Evolutionary conservation across 2,329 filamentous ascomycete genomes (phyloP), one percentile per base, ranked within the genome.

Genomic region (Xylariaceae sp.): DNA sequence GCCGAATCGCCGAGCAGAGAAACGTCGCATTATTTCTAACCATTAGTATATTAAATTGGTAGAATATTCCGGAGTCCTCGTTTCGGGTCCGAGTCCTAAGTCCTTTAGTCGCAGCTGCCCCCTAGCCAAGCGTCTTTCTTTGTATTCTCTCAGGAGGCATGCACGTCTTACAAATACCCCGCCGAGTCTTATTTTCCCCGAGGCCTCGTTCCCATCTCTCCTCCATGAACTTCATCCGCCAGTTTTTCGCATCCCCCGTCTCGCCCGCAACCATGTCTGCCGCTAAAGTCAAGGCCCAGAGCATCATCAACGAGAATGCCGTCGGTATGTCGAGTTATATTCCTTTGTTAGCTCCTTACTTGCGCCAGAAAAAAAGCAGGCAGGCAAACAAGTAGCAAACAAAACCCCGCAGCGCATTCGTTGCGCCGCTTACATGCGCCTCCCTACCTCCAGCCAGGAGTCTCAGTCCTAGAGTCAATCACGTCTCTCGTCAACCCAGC

Each of bases 291-390:
- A 95, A 95, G 77, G 90, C 89, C 63, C 86, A 96, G 76, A 76
- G 80, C 71, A 87, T 97, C 78, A 96, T 97, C 75, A 85, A 94
- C 76, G 87, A 92, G 72, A 94, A 96, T 79, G 78, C 85, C 69
- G 92, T 96, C 75, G 87, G 88, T 90, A 80, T 57, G 87, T 58
- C 51, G 44, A 52, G 23, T 10, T 41, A 15, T 39, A 6, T 51
- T 11, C 44, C 10, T 35, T 44, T 8, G 8, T 47, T 17, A 39
- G 13, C 23, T 23, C 10, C 23, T 30, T 30, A 30, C 23, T 30
- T 30, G 23, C 23, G 23, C 23, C 23, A 5, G 23, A 30, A 30
- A 18, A 30, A 5, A 30, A 30, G 4, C 23, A 18, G 17, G 17
- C 23, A 30, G 23, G 23, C 23, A 30, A 30, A 4, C 23, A 30